Conservation (phyloP, 1,284 basidiomycete species). For the Ganoderma lingzhi region DNA sequence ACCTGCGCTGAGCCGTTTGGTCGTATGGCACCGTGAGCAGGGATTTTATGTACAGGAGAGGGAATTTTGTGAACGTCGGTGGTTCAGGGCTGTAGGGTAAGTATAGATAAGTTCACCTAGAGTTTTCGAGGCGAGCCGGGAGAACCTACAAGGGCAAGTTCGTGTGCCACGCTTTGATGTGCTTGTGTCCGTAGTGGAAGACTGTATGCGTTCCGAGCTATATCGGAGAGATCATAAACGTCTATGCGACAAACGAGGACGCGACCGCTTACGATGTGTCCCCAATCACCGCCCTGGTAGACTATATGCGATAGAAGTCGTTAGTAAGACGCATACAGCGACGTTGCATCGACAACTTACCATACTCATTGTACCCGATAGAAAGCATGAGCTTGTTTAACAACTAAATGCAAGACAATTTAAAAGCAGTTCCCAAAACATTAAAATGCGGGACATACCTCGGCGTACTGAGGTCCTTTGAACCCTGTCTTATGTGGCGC, state of each 20-base stretch:
- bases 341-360: constrained; percentile 6
- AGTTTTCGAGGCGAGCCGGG: background rate
- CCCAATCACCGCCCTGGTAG: constrained; percentile 16
- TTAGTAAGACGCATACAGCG: background rate
- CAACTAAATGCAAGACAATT: background rate
- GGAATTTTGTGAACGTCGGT: background rate
- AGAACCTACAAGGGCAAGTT: constrained; percentile 32
- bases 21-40: background rate
- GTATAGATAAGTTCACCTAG: constrained; percentile 23
- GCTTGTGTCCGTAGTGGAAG: constrained; percentile 25
- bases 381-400: constrained; percentile 33
- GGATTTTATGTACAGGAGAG: constrained; percentile 2
- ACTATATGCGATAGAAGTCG: background rate
- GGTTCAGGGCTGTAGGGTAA: background rate
- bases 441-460: constrained; percentile 9
- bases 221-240: constrained; percentile 38
- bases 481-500: constrained; percentile 46
- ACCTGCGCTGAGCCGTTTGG: background rate
- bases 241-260: too few species aligned
- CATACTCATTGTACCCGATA: constrained; percentile 38
- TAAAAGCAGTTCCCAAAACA: too few species aligned
- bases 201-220: constrained; percentile 31
- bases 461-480: constrained; percentile 9
- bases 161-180: constrained; percentile 35
- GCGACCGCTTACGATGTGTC: constrained; percentile 6